These are phyloP conservation scores for Solanum peruvianum DNA, from an alignment of 257 asterid genomes.

Conservation along the genomic window DNA sequence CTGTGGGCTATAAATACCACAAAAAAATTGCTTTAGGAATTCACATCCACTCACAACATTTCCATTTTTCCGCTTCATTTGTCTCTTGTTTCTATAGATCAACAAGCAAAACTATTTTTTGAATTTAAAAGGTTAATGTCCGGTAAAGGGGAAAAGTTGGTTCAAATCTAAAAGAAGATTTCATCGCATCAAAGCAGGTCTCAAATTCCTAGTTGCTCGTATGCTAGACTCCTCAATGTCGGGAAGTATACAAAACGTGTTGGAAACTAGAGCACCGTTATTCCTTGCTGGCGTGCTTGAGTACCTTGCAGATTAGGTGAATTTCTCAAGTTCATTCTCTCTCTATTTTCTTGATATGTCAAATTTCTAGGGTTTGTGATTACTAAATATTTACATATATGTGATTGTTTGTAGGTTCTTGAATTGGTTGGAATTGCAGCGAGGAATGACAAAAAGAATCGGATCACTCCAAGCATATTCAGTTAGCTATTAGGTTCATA, in stretches of 20 bases:
- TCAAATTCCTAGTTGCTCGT: background rate
- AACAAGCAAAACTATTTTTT: too few species aligned
- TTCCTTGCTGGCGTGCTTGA: background rate
- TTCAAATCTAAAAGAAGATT: slow-evolving; percentile 10
- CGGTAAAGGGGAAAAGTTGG: background rate
- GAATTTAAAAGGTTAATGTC: background rate
- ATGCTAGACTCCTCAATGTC: background rate
- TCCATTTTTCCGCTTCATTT: too few species aligned
- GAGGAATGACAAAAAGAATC: background rate
- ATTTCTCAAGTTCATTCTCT: background rate
- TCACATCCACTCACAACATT: too few species aligned
- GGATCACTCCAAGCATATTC: background rate
- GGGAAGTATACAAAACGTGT: background rate
- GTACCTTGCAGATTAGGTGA: slow-evolving; percentile 1
- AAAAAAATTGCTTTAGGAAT: too few species aligned
- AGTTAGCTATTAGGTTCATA: background rate
- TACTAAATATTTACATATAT: background rate
- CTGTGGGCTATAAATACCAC: too few species aligned
- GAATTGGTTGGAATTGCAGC: background rate
- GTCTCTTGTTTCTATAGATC: background rate
- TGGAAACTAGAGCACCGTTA: background rate
- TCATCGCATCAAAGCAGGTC: slow-evolving; percentile 20
- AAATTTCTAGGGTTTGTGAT: background rate
- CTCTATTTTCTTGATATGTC: background rate
- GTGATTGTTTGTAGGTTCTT: slow-evolving; percentile 29